phyloP scores from a whole-genome alignment of 1,139 yeast genomes.

The Zygoascus meyerae region DNA sequence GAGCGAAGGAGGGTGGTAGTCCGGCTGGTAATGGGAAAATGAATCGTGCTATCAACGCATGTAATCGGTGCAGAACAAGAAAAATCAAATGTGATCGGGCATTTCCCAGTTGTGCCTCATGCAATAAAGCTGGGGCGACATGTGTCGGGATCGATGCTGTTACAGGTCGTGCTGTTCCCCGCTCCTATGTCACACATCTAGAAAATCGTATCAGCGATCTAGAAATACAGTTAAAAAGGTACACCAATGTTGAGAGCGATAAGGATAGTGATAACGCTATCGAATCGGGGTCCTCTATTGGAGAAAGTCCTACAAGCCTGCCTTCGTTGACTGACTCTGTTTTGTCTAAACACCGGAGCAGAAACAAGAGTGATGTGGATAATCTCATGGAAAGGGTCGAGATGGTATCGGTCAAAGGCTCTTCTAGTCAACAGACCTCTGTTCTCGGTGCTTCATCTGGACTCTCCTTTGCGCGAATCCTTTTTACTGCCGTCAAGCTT shows the following conservation, averaged over 20 bases:
- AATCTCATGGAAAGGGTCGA: conserved; percentile 27
- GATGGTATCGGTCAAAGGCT: conserved; percentile 27
- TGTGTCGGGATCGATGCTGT: conserved; percentile 85
- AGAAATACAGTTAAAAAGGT: conserved; percentile 41
- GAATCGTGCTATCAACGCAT: conserved; percentile 53
- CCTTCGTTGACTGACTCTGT: background rate
- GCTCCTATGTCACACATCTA: conserved; percentile 69
- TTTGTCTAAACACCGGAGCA: background rate
- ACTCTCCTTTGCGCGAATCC: conserved; percentile 65
- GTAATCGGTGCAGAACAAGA: conserved; percentile 72
- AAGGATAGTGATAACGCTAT: no score
- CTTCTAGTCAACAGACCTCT: conserved; percentile 26
- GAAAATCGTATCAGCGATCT: conserved; percentile 58
- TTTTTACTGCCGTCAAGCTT: conserved; percentile 70
- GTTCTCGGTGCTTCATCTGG: conserved; percentile 52
- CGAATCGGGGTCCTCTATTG: no score
- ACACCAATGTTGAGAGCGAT: background rate
- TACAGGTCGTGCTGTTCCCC: conserved; percentile 78
- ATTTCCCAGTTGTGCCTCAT: conserved; percentile 71
- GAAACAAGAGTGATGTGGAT: conserved; percentile 16
- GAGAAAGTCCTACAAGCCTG: no score
- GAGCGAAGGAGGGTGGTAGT: no score
- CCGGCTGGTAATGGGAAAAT: conserved; percentile 13
- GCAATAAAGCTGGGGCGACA: conserved; percentile 60
- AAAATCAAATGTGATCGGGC: conserved; percentile 81